Percentiles rank a stretch among this genome's conserved stretches.
These are phyloP conservation scores for Corymbia citriodora DNA, from an alignment of 441 rosid species.

Conservation along the genomic window DNA sequence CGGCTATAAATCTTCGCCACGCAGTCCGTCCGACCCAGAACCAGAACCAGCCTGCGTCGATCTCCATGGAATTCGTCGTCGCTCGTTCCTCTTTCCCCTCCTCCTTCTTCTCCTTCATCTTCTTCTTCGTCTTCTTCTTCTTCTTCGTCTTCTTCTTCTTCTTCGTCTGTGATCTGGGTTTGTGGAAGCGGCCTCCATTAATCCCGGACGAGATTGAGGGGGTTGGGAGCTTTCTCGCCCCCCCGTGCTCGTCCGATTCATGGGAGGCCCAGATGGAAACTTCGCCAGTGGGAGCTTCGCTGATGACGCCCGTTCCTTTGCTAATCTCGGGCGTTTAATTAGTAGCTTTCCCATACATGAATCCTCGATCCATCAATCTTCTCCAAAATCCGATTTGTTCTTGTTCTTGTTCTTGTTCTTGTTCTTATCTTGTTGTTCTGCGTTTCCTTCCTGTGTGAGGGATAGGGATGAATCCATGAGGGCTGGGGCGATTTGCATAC, in stretches of 20 bases:
- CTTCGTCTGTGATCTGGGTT: not conserved
- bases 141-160: rapidly evolving
- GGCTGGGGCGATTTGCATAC: not conserved
- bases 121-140: not conserved
- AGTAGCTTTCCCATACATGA: slow-evolving; percentile 29
- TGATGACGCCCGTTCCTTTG: slow-evolving; percentile 20
- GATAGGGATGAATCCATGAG: not conserved
- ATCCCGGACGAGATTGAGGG: slow-evolving; percentile 16
- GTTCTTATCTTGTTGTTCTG: not conserved
- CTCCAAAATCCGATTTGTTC: not conserved
- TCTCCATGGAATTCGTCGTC: not conserved
- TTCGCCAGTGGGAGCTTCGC: slow-evolving; percentile 28
- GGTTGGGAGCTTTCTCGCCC: not conserved
- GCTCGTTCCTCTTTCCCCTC: not conserved
- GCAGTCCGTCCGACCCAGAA: too few species aligned
- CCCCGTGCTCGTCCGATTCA: slow-evolving; percentile 39
- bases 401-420: too few species aligned
- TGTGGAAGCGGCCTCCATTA: not conserved
- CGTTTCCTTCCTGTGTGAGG: not conserved
- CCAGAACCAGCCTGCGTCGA: not conserved
- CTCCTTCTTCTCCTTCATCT: not conserved
- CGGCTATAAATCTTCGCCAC: not conserved
- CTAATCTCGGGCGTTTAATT: slow-evolving; percentile 17
- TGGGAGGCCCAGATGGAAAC: slow-evolving; percentile 29
- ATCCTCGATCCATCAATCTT: not conserved